A percentile compares a stretch with the other conserved stretches of the same genome.
Conservation (phyloP, 2,329 filamentous ascomycete genomes). For the Sporothrix brunneoviolacea region DNA sequence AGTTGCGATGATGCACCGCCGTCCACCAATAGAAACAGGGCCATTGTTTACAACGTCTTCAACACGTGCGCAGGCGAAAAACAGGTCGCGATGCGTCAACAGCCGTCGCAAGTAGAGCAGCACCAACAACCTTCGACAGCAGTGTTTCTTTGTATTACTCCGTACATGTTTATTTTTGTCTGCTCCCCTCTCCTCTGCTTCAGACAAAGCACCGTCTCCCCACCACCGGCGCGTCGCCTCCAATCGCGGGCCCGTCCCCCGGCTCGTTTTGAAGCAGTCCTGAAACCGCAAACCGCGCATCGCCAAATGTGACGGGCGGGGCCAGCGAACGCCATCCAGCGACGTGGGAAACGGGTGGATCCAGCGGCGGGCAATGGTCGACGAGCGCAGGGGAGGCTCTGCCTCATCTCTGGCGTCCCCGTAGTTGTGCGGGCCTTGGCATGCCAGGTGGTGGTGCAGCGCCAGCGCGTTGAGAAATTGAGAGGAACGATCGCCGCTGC, state of each 20-base stretch:
- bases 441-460: not conserved
- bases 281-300: conserved; percentile 29
- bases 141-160: not conserved
- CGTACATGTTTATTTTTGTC: not conserved
- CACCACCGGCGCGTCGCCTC: not conserved
- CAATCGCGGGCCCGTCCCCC: conserved; percentile 5
- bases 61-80: too few relatives aligned
- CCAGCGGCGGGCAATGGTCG: too few relatives aligned
- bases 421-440: too few relatives aligned
- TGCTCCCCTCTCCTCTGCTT: conserved; percentile 10
- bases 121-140: too few relatives aligned
- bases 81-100: too few relatives aligned
- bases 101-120: conserved; percentile 1
- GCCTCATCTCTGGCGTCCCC: too few relatives aligned
- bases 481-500: not conserved
- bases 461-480: too few relatives aligned
- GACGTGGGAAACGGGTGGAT: not conserved
- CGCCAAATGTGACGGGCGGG: too few relatives aligned
- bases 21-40: too few relatives aligned
- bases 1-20: too few relatives aligned
- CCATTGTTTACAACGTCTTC: too few relatives aligned
- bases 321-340: not conserved
- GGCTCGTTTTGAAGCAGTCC: conserved; percentile 33
- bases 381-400: too few relatives aligned
- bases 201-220: not conserved